Evolutionary conservation across 225 moss, liverwort and hornwort species (phyloP).

Genomic region (Takakia lepidozioides): DNA sequence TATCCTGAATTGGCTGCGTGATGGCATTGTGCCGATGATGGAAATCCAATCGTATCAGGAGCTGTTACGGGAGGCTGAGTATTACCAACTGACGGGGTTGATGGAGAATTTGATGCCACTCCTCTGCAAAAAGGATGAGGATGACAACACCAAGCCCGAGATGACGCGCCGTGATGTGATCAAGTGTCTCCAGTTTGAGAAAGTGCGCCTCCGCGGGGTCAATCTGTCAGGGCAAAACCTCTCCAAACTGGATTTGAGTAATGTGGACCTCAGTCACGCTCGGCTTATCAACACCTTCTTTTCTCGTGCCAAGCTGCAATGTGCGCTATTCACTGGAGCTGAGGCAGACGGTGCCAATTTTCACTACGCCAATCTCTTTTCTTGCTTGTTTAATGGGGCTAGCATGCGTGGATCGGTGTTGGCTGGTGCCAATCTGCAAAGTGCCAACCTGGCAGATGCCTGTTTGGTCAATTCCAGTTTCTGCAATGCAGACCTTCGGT

Average conservation of each 20-base stretch:
- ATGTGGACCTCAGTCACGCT: slow-evolving; percentile 79
- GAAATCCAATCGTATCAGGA: slow-evolving; percentile 77
- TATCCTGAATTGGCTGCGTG: slow-evolving; percentile 92
- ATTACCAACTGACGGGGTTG: slow-evolving; percentile 78
- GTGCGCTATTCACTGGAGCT: slow-evolving; percentile 58
- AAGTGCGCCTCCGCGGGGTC: slow-evolving; percentile 82
- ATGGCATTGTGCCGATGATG: slow-evolving; percentile 71
- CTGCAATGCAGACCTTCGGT: slow-evolving; percentile 72
- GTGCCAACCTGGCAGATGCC: slow-evolving; percentile 82
- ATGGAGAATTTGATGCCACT: slow-evolving; percentile 50
- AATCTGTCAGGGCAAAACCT: slow-evolving; percentile 72
- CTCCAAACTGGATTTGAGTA: slow-evolving; percentile 84
- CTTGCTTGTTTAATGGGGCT: slow-evolving; percentile 54
- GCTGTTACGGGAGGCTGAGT: slow-evolving; percentile 90
- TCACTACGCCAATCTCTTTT: slow-evolving; percentile 60
- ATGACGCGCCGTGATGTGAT: slow-evolving; percentile 91
- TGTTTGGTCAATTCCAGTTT: slow-evolving; percentile 67
- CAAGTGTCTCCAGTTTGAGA: slow-evolving; percentile 73
- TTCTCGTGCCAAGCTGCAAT: slow-evolving; percentile 56
- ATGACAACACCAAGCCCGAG: slow-evolving; percentile 85
- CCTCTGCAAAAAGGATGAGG: slow-evolving; percentile 63
- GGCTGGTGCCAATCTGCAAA: slow-evolving; percentile 73
- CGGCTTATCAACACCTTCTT: slow-evolving; percentile 75
- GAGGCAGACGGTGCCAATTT: slow-evolving; percentile 92
- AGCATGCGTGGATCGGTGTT: slow-evolving; percentile 78